These are phyloP conservation scores for Pilatotrama ljubarskyi DNA, from an alignment of 768 basidiomycete species.

Conservation along the genomic window DNA sequence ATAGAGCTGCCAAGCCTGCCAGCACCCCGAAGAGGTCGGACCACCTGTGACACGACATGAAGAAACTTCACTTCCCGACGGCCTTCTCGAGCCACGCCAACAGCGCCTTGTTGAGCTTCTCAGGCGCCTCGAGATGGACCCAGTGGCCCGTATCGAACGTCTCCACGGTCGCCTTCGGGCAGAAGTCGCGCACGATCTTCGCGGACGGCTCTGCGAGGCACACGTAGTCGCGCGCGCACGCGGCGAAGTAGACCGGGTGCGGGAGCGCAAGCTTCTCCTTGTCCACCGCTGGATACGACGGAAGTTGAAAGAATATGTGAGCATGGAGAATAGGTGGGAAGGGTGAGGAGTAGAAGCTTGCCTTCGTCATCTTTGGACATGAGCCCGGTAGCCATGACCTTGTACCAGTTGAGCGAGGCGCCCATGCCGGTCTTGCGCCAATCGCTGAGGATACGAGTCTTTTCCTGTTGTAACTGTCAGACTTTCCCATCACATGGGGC, in stretches of 20 bases:
- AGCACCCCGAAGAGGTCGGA: neutral
- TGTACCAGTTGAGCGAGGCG: slow-evolving; percentile 42
- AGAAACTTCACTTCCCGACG: slow-evolving; percentile 1
- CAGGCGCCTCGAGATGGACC: slow-evolving; percentile 35
- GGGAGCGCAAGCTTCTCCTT: slow-evolving; percentile 31
- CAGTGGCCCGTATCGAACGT: slow-evolving; percentile 43
- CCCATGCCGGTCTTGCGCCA: slow-evolving; percentile 33
- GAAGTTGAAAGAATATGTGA: neutral
- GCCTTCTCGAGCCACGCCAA: slow-evolving; percentile 33
- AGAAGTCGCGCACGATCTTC: slow-evolving; percentile 29
- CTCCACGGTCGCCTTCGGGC: slow-evolving; percentile 30
- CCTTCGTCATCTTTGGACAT: slow-evolving; percentile 32
- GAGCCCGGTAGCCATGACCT: slow-evolving; percentile 30
- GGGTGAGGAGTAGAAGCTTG: slow-evolving; percentile 14
- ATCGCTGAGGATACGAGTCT: slow-evolving; percentile 28
- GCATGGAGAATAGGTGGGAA: neutral
- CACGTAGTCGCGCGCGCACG: slow-evolving; percentile 37
- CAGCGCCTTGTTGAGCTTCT: slow-evolving; percentile 38
- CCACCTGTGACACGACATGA: neutral
- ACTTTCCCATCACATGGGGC: no score
- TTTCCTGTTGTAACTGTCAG: slow-evolving; percentile 14
- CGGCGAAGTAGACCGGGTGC: slow-evolving; percentile 42
- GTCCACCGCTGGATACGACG: slow-evolving; percentile 20
- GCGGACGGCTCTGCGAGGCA: slow-evolving; percentile 30
- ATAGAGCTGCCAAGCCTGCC: no score